Evolutionary conservation across 2,329 filamentous ascomycete species (phyloP), one percentile per base, ranked within the genome.

Genomic region (Fusarium bulbicola): DNA sequence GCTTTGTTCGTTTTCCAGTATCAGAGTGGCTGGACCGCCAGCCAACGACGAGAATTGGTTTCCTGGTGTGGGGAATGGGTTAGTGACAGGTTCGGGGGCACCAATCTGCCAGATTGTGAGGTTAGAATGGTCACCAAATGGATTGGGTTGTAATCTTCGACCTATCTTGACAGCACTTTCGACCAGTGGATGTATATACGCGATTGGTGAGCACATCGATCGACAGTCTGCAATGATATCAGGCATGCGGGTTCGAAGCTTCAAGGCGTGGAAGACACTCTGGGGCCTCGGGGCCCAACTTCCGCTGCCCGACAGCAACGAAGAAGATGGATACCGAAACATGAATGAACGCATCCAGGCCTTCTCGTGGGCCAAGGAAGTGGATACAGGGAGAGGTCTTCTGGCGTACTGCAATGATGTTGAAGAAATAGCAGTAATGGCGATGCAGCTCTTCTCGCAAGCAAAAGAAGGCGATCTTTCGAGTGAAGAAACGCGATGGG

Each of bases 61-160:
- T 37, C 79, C 76, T 3, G 87, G 86, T 16, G 86, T 85, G 8
- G 87, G 87, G 1, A 77, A 74, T 9, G 85, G 85, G 6, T 72
- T 82, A 5, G 83, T 89, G 42, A 86, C 86, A 1, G 84, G 84
- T 21, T 82, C 84, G 5, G 88, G 87, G 8, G 80, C 79, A 11
- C 85, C 86, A 7, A 82, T 90, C 74, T 89, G 88, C 69, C 88
- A 90, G 72, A 84, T 88, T 21, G 83, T 89, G 20, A 79, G 82
- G 14, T 71, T 90, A 26, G 86, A 84, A 53, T 91, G 89, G 89
- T 90, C 88, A n/a, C 88, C 88, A 0, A 80, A 80, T n/a, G 87
- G 86, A 4, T 78, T 91, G n/a, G 88, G 89, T 3, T 83, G 84
- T 45, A 89, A 89, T 74, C 77, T 84, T 13, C 83, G 89, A 3